A percentile compares a stretch with the other conserved stretches of the same genome.
phyloP scores from a whole-genome alignment of 2,329 filamentous ascomycete species.

The Chaetothyriales sp. region DNA sequence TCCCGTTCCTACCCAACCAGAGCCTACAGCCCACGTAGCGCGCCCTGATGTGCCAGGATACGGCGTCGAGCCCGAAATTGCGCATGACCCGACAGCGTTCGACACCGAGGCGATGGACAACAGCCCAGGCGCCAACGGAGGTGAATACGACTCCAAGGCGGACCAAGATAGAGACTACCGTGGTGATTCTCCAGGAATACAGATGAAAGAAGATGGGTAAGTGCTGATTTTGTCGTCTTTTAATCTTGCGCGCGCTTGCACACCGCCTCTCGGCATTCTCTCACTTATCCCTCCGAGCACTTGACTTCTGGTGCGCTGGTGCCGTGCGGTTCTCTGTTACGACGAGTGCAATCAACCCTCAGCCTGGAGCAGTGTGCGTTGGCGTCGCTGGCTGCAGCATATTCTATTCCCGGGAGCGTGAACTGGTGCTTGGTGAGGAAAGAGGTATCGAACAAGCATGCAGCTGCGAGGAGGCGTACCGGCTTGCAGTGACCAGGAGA shows the following conservation, averaged over 20 bases:
- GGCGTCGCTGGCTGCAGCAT: not conserved
- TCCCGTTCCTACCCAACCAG: constrained; percentile 15
- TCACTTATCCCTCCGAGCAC: not conserved
- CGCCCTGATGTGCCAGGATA: constrained; percentile 16
- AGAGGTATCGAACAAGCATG: not conserved
- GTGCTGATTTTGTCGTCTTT: constrained; percentile 24
- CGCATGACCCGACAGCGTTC: constrained; percentile 20
- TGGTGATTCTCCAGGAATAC: constrained; percentile 37
- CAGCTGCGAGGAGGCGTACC: not conserved
- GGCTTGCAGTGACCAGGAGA: not conserved
- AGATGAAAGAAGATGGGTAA: constrained; percentile 88
- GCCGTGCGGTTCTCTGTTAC: not conserved
- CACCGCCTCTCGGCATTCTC: not conserved
- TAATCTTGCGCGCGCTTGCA: not conserved
- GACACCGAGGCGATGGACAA: constrained; percentile 18
- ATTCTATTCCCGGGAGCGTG: not conserved
- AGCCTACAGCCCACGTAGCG: constrained; percentile 23
- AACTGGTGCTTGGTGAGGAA: not conserved
- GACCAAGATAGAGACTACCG: not conserved
- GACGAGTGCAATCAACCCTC: not conserved
- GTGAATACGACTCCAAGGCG: constrained; percentile 18
- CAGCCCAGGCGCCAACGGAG: constrained; percentile 17
- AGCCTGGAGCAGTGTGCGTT: not conserved
- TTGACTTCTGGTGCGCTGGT: not conserved
- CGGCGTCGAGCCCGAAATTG: constrained; percentile 18